Conservation (phyloP, 129 eudicot genomes). For the Glebionis coronaria region DNA sequence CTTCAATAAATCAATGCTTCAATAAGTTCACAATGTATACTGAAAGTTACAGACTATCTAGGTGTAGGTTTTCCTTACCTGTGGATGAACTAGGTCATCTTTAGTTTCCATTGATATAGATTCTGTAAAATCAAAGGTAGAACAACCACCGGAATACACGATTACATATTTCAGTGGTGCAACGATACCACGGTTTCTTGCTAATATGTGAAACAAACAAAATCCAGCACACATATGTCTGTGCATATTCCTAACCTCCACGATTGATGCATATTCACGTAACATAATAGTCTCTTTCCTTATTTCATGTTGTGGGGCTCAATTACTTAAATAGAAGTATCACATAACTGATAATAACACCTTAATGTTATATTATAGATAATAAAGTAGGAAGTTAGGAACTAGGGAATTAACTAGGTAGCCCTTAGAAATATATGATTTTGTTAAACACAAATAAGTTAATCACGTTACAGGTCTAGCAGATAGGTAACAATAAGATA, state of each 20-base stretch:
- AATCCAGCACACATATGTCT: conserved; percentile 68
- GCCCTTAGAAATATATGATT: conserved; percentile 11
- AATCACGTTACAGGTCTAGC: conserved; percentile 19
- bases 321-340: too few species aligned
- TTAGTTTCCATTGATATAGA: conserved; percentile 41
- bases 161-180: conserved; percentile 71
- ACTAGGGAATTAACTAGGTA: conserved; percentile 19
- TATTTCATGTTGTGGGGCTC: conserved; percentile 42
- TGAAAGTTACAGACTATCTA: background rate
- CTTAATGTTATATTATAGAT: background rate
- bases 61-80: conserved; percentile 31
- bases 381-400: background rate
- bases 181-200: conserved; percentile 60
- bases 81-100: conserved; percentile 58
- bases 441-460: background rate
- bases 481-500: conserved; percentile 32
- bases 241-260: conserved; percentile 62
- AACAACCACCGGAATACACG: conserved; percentile 78
- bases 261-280: conserved; percentile 62
- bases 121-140: conserved; percentile 74
- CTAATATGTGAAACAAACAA: conserved; percentile 69
- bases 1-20: conserved; percentile 27
- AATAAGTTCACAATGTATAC: background rate
- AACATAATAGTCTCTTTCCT: conserved; percentile 76
- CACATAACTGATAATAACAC: too few species aligned